Conservation (phyloP, 2,329 filamentous ascomycete species). For the Celoporthe dispersa region DNA sequence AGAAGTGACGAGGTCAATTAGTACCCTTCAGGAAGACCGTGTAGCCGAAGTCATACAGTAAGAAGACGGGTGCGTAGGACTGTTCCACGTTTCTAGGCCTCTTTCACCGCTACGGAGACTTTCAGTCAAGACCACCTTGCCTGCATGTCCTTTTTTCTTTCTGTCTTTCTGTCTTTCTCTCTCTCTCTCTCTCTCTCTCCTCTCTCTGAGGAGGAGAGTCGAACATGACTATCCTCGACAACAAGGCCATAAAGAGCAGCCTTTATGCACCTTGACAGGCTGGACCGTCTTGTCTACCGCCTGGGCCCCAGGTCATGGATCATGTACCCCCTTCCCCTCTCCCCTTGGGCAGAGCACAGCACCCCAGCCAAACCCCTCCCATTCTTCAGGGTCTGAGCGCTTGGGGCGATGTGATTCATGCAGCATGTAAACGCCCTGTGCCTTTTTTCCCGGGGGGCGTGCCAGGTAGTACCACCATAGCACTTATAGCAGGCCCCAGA, state of each 20-base stretch:
- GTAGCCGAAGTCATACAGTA: not conserved
- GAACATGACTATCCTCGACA: not conserved
- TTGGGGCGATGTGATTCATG: constrained; percentile 4
- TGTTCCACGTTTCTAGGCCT: not conserved
- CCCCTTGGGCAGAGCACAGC: not conserved
- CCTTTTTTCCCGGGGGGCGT: no score
- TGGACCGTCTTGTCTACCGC: not conserved
- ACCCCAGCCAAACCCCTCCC: not conserved
- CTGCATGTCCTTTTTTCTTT: not conserved
- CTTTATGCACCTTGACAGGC: not conserved
- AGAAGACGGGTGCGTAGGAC: not conserved
- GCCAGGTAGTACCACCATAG: not conserved
- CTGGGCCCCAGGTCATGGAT: not conserved
- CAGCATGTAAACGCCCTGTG: constrained; percentile 1
- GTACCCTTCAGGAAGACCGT: not conserved
- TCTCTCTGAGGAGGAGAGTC: no score
- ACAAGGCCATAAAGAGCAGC: not conserved
- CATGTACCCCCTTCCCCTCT: no score
- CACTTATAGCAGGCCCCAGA: not conserved
- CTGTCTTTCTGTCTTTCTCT: not conserved
- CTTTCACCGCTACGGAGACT: not conserved
- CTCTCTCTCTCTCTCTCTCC: no score
- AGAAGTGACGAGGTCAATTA: not conserved
- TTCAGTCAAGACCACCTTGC: no score
- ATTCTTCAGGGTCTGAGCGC: not conserved